Base-by-base conservation (phyloP, 2,329 filamentous ascomycete genomes). In the Venturiaceae sp. region DNA sequence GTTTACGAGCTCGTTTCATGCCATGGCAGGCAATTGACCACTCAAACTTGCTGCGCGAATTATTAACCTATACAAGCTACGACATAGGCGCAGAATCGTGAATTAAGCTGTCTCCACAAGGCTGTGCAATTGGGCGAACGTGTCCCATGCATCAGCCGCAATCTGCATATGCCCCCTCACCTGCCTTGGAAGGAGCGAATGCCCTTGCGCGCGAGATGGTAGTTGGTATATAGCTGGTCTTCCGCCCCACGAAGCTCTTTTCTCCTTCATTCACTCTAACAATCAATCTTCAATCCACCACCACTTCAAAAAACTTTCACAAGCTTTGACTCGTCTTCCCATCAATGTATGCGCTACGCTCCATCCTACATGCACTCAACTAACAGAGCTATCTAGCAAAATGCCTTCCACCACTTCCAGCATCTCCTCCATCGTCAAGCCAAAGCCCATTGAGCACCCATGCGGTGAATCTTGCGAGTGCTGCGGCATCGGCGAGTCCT, bases 371-470 rank as follows among this genome's bases (percentile, higher is more conserved):
- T 13, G 7, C 14, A n/a, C 13, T 50, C 21, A 14, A 30, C 26
- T 50, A 6, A 50, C 13, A 5, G 2, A 16, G n/a, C 16, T 50
- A 13, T 16, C 14, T n/a, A 50, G 44, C 36, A 44, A 26, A 21
- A 56, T 56, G 53, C 53, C 36, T 39, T 36, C 33, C 53, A 56
- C 33, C 16, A 56, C 53, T 9, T 39, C 53, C 21, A 39, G 33
- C 53, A 39, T 41, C 23, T 36, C 37, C 37, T 56, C 53, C 33
- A 56, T 56, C 36, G 53, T 41, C 19, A 56, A 56, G 53, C 53
- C 53, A 41, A 56, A 56, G 53, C 53, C 53, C 8, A 32, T 56
- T 30, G 53, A 37, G 28, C 32, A 37, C 26, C 36, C 53, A 19
- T 56, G 53, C 53, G 36, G 34, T 14, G 53, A 56, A 26, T 39